Conservation (phyloP, 129 eudicot genomes). For the Centrapalus pauciflorus region DNA sequence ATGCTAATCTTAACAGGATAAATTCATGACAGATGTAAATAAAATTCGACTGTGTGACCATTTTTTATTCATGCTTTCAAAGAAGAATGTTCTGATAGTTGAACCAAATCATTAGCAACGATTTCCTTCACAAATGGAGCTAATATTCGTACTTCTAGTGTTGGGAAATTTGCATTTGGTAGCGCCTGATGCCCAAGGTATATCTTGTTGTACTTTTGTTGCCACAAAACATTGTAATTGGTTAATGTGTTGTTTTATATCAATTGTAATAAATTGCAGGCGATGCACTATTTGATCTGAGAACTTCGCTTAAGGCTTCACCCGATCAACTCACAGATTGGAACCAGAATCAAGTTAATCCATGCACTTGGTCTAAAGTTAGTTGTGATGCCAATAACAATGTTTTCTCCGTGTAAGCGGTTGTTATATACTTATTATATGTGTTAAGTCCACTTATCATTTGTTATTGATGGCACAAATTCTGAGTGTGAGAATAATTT, state of each 20-base stretch:
- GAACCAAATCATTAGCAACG: conserved; percentile 8
- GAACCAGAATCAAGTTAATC: conserved; percentile 77
- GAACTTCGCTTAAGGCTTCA: conserved; percentile 72
- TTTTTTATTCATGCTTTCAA: neutral
- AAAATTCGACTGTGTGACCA: too few species aligned
- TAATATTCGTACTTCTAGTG: conserved; percentile 30
- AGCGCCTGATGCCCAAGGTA: conserved; percentile 79
- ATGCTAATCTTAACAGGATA: too few species aligned
- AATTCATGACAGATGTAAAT: too few species aligned
- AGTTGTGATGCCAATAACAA: conserved; percentile 46
- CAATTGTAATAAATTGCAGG: conserved; percentile 48
- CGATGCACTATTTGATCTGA: conserved; percentile 73
- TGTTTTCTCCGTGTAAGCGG: conserved; percentile 59
- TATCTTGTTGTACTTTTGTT: neutral
- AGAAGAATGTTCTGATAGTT: conserved; percentile 14
- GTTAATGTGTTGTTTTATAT: neutral
- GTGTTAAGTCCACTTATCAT: neutral
- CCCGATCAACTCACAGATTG: conserved; percentile 66
- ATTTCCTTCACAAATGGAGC: conserved; percentile 38
- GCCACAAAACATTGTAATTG: neutral
- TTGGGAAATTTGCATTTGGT: conserved; percentile 45
- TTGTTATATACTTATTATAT: neutral
- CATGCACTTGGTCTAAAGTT: conserved; percentile 93
- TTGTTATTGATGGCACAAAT: neutral
- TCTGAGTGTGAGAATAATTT: neutral